phyloP scores from a whole-genome alignment of 2,329 filamentous ascomycete species.

The Moelleriella libera region DNA sequence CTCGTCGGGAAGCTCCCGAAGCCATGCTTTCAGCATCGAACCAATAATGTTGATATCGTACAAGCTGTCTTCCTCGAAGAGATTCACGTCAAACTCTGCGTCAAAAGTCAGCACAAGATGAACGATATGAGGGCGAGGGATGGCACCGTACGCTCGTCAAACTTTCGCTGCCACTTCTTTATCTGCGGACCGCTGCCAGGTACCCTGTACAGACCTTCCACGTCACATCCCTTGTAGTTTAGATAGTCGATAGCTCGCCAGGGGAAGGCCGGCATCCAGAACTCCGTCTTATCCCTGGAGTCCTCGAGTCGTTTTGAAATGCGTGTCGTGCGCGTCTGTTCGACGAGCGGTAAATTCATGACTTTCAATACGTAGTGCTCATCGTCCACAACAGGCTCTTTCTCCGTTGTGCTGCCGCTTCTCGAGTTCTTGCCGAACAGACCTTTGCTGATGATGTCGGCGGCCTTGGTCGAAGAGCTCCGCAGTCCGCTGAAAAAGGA shows the following conservation, averaged over 20 bases:
- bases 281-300: constrained; percentile 90
- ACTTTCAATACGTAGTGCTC: constrained; percentile 76
- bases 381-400: constrained; percentile 52
- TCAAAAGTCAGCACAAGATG: neutral
- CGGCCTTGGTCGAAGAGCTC: constrained; percentile 57
- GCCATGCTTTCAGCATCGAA: constrained; percentile 92
- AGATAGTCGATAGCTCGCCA: constrained; percentile 95
- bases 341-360: constrained; percentile 72
- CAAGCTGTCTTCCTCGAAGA: constrained; percentile 75
- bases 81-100: constrained; percentile 71
- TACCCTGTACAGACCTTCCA: constrained; percentile 85
- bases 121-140: neutral
- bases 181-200: constrained; percentile 83
- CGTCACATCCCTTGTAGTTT: constrained; percentile 87
- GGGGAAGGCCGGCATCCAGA: constrained; percentile 94
- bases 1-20: constrained; percentile 87
- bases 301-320: constrained; percentile 82
- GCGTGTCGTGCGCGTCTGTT: constrained; percentile 80
- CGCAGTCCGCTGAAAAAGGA: constrained; percentile 62
- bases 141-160: constrained; percentile 58
- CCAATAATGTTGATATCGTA: constrained; percentile 96
- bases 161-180: constrained; percentile 84
- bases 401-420: constrained; percentile 56
- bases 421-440: constrained; percentile 67
- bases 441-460: constrained; percentile 69